These are phyloP conservation scores for Geotrichum aggregatum DNA, from an alignment of 1,139 yeast species.

Conservation along the genomic window DNA sequence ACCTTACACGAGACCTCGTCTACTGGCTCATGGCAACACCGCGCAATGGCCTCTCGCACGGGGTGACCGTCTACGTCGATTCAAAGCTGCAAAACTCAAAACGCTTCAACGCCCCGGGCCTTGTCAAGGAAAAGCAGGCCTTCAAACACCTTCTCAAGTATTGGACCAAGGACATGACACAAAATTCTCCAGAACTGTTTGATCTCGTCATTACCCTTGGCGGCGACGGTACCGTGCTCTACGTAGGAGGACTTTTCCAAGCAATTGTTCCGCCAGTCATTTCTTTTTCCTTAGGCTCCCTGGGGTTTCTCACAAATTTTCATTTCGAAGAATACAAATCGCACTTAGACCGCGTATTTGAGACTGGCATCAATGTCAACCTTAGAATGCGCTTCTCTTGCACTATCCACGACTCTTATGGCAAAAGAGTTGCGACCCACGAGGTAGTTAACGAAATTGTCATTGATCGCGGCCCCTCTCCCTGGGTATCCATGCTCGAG, in stretches of 20 bases:
- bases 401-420: constrained; percentile 44
- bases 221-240: constrained; percentile 87
- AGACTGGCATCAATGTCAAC: constrained; percentile 70
- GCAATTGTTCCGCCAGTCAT: constrained; percentile 83
- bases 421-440: constrained; percentile 61
- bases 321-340: constrained; percentile 64
- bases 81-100: constrained; percentile 54
- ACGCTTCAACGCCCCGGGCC: constrained; percentile 51
- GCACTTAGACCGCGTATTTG: constrained; percentile 53
- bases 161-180: constrained; percentile 63
- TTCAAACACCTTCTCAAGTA: constrained; percentile 42
- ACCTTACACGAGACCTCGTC: constrained; percentile 69
- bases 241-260: constrained; percentile 75
- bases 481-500: constrained; percentile 79
- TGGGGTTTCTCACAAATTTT: constrained; percentile 79
- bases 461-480: constrained; percentile 84
- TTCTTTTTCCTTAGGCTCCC: constrained; percentile 72
- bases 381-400: constrained; percentile 80
- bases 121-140: constrained; percentile 31
- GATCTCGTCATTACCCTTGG: constrained; percentile 79
- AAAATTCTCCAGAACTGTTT: constrained; percentile 54
- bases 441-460: constrained; percentile 82
- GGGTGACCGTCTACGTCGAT: constrained; percentile 67
- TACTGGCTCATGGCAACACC: constrained; percentile 57
- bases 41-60: constrained; percentile 30